Percentiles rank a stretch among this genome's conserved stretches.
phyloP scores from a whole-genome alignment of 306 rosid species.

The Lathyrus oleraceus region DNA sequence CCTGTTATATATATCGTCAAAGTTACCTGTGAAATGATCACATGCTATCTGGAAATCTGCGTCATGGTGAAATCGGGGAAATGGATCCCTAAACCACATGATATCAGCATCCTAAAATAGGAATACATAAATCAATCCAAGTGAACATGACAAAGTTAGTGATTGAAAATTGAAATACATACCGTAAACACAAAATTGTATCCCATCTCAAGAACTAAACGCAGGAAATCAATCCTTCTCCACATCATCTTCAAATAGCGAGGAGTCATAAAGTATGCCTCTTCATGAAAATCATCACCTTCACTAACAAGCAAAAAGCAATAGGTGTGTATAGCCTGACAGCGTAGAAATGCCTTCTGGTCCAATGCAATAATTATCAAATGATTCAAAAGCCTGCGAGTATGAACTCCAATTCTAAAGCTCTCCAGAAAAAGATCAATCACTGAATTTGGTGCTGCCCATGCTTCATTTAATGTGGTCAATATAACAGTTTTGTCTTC shows the following conservation, averaged over 20 bases:
- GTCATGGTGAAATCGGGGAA: constrained; percentile 67
- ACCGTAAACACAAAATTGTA: constrained; percentile 96
- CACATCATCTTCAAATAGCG: constrained; percentile 95
- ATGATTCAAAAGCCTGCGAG: constrained; percentile 73
- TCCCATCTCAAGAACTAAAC: constrained; percentile 79
- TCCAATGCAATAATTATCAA: constrained; percentile 88
- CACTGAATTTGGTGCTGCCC: constrained; percentile 84
- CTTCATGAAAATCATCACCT: constrained; percentile 73
- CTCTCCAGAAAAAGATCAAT: constrained; percentile 92
- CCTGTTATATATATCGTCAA: constrained; percentile 60
- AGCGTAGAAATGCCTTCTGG: constrained; percentile 65
- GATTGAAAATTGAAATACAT: constrained; percentile 40
- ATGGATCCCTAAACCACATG: constrained; percentile 98
- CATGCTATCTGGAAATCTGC: constrained; percentile 97
- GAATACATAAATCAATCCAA: constrained; percentile 19
- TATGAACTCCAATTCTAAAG: constrained; percentile 75
- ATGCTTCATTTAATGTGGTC: constrained; percentile 90
- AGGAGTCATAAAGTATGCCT: constrained; percentile 88
- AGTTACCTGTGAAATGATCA: constrained; percentile 73
- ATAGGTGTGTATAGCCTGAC: constrained; percentile 65
- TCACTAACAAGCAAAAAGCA: constrained; percentile 73
- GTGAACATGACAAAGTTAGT: constrained; percentile 21
- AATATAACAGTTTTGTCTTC: constrained; percentile 75
- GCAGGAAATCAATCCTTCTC: constrained; percentile 87
- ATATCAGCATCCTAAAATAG: constrained; percentile 87